phyloP scores from a whole-genome alignment of 1,284 basidiomycete genomes.

The Naganishia sp. region DNA sequence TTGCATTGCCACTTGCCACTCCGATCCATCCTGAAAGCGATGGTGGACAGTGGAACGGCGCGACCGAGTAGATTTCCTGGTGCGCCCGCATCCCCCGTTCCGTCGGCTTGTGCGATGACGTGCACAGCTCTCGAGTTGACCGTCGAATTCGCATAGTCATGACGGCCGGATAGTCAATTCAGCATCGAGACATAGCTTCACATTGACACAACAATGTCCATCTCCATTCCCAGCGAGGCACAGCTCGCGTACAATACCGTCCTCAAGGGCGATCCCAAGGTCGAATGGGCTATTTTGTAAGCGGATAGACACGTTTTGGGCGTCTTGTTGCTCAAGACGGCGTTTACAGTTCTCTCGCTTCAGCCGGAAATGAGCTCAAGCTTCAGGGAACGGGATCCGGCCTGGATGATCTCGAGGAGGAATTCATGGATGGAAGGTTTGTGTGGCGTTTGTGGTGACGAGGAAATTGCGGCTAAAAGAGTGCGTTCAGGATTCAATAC shows the following conservation, averaged over 20 bases:
- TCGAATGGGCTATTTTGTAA: slow-evolving; percentile 77
- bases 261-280: slow-evolving; percentile 66
- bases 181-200: not conserved
- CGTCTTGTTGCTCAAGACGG: not conserved
- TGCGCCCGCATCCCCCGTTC: not conserved
- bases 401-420: slow-evolving; percentile 59
- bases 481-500: slow-evolving; percentile 75
- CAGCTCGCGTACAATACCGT: slow-evolving; percentile 77
- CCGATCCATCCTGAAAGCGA: too few relatives aligned
- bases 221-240: slow-evolving; percentile 60
- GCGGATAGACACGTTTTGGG: not conserved
- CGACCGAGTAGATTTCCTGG: not conserved
- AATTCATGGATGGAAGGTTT: slow-evolving; percentile 6
- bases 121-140: not conserved
- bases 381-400: slow-evolving; percentile 83
- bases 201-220: slow-evolving; percentile 43
- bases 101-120: not conserved
- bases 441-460: not conserved
- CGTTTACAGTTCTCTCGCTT: slow-evolving; percentile 58
- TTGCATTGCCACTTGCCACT: too few relatives aligned
- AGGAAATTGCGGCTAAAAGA: not conserved
- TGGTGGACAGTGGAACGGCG: too few relatives aligned
- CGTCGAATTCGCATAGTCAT: not conserved
- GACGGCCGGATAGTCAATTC: not conserved
- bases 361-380: slow-evolving; percentile 87